Evolutionary conservation across 495 filamentous ascomycete genomes (phyloP).

Genomic region (Rhypophila decipiens): DNA sequence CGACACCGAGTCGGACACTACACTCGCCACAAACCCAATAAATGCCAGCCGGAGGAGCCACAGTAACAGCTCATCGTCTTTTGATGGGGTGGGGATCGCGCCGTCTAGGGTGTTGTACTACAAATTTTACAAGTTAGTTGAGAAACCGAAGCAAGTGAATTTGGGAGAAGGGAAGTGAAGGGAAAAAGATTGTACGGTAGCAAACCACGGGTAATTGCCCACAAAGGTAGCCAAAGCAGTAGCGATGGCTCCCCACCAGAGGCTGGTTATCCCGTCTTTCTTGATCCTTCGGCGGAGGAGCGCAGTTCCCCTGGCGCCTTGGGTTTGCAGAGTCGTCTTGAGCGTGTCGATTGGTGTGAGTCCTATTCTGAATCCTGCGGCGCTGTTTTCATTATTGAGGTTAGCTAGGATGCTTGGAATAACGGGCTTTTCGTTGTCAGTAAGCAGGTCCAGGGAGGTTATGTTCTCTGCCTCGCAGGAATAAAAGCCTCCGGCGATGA

Average conservation of each 20-base stretch:
- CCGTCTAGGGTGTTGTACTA: conserved; percentile 23
- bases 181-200: conserved; percentile 16
- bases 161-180: not conserved
- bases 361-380: conserved; percentile 26
- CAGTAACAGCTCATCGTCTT: conserved; percentile 14
- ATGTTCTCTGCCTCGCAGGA: too few relatives aligned
- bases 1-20: conserved; percentile 26
- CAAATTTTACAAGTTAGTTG: too few relatives aligned
- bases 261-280: conserved; percentile 21
- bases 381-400: conserved; percentile 6
- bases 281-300: conserved; percentile 29
- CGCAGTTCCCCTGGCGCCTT: conserved; percentile 19
- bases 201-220: conserved; percentile 31
- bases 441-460: too few relatives aligned
- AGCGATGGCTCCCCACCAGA: conserved; percentile 31
- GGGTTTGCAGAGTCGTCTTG: conserved; percentile 29
- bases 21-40: conserved; percentile 26
- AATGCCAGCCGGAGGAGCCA: conserved; percentile 28
- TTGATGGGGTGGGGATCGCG: conserved; percentile 16
- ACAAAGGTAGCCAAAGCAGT: conserved; percentile 29
- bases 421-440: too few relatives aligned
- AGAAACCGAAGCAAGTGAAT: too few relatives aligned
- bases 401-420: too few relatives aligned
- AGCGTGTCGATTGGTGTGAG: conserved; percentile 30
- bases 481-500: too few relatives aligned